Percentiles rank a stretch among this genome's conserved stretches.
Conservation (phyloP, 371 early-diverging fungal genomes). For the Mortierella sp. region DNA sequence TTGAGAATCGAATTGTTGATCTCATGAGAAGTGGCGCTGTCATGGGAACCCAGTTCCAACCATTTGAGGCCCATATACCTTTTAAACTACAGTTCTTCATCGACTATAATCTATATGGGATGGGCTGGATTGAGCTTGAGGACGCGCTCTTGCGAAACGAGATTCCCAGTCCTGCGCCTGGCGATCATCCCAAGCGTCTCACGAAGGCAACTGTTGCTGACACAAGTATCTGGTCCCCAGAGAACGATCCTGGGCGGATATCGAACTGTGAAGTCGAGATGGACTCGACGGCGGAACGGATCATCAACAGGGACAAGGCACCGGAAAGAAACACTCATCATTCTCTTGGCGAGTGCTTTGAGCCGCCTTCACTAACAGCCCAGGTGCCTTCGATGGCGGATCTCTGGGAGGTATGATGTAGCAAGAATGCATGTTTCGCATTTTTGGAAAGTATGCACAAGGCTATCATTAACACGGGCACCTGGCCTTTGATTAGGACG, state of each 20-base stretch:
- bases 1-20: conserved; percentile 66
- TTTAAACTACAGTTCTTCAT: conserved; percentile 92
- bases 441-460: too few relatives aligned
- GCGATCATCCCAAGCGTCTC: conserved; percentile 35
- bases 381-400: conserved; percentile 44
- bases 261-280: conserved; percentile 85
- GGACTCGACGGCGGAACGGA: conserved; percentile 71
- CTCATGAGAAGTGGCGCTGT: conserved; percentile 81
- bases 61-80: conserved; percentile 90
- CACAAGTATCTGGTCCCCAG: conserved; percentile 34
- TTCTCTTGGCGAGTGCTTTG: conserved; percentile 37
- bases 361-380: conserved; percentile 25
- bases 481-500: conserved; percentile 52
- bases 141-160: conserved; percentile 48
- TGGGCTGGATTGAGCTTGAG: conserved; percentile 78
- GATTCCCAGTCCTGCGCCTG: conserved; percentile 38
- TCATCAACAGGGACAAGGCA: conserved; percentile 74
- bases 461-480: too few relatives aligned
- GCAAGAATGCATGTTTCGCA: too few relatives aligned
- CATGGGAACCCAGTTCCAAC: conserved; percentile 70
- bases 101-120: conserved; percentile 94
- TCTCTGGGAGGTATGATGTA: conserved; percentile 41
- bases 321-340: conserved; percentile 69
- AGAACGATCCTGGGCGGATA: conserved; percentile 42
- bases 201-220: conserved; percentile 29